These are phyloP conservation scores for Exophiala sideris DNA, from an alignment of 2,329 filamentous ascomycete species.

Conservation along the genomic window DNA sequence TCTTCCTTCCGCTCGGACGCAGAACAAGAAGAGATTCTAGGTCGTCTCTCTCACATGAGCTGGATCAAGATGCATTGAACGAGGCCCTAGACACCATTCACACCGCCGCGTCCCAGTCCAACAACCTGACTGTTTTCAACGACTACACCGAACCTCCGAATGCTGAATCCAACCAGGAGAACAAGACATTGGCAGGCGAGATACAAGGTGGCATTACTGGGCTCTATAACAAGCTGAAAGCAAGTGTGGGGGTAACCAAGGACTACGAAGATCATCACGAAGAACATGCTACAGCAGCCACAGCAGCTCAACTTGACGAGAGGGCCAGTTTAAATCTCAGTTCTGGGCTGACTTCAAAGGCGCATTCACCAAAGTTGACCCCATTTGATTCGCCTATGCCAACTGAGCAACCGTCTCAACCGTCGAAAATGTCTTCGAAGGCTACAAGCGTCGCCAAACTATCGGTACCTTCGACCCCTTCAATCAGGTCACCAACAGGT, in stretches of 20 bases:
- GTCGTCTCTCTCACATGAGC: slow-evolving; percentile 50
- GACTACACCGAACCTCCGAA: slow-evolving; percentile 70
- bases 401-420: slow-evolving; percentile 27
- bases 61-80: slow-evolving; percentile 71
- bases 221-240: slow-evolving; percentile 79
- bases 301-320: slow-evolving; percentile 20
- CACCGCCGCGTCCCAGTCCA: slow-evolving; percentile 78
- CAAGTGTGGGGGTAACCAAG: slow-evolving; percentile 71
- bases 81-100: slow-evolving; percentile 84
- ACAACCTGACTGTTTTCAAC: slow-evolving; percentile 86
- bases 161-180: slow-evolving; percentile 61
- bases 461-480: slow-evolving; percentile 37
- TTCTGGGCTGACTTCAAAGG: slow-evolving; percentile 23
- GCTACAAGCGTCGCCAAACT: slow-evolving; percentile 42
- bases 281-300: slow-evolving; percentile 13
- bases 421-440: slow-evolving; percentile 41
- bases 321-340: slow-evolving; percentile 16
- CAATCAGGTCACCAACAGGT: slow-evolving; percentile 37
- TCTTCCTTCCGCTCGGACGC: slow-evolving; percentile 43
- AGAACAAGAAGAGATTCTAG: slow-evolving; percentile 44
- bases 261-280: slow-evolving; percentile 35
- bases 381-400: slow-evolving; percentile 18
- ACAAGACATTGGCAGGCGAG: slow-evolving; percentile 67
- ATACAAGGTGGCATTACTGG: slow-evolving; percentile 84
- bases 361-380: slow-evolving; percentile 22